Percentiles rank a stretch among this genome's conserved stretches.
Conservation (phyloP, 139 green algal species). For the Picochlorum costavermella region DNA sequence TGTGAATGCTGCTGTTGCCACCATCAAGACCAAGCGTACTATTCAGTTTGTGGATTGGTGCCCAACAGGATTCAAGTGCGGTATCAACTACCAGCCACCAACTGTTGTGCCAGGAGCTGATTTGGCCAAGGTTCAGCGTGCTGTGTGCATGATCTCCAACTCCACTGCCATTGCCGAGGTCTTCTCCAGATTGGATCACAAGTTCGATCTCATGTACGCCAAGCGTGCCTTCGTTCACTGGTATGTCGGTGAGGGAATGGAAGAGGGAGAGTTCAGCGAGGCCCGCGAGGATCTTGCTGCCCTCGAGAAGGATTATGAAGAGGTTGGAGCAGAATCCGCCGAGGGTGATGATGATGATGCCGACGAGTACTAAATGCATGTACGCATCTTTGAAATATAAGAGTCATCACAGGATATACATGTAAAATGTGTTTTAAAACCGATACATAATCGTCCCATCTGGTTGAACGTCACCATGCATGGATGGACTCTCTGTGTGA, state of each 20-base stretch:
- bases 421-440: constrained; percentile 2
- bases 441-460: constrained; percentile 11
- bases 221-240: constrained; percentile 99
- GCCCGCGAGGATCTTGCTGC: constrained; percentile 94
- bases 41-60: constrained; percentile 99
- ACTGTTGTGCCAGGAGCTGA: constrained; percentile 95
- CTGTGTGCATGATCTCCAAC: constrained; percentile 99
- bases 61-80: constrained; percentile 99
- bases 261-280: constrained; percentile 79
- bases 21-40: constrained; percentile 99
- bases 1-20: constrained; percentile 92
- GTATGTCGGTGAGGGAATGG: constrained; percentile 98
- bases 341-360: constrained; percentile 36
- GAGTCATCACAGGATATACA: not conserved
- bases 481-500: constrained; percentile 10
- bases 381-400: constrained; percentile 7
- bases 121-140: constrained; percentile 98
- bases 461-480: not conserved
- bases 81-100: constrained; percentile 99
- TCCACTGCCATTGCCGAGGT: constrained; percentile 97
- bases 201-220: constrained; percentile 99
- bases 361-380: constrained; percentile 18
- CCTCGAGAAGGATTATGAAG: constrained; percentile 98
- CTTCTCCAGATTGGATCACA: constrained; percentile 96
- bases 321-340: constrained; percentile 81